Evolutionary conservation across 805 yeast genomes (phyloP).

Genomic region (Myxozyma geophila): DNA sequence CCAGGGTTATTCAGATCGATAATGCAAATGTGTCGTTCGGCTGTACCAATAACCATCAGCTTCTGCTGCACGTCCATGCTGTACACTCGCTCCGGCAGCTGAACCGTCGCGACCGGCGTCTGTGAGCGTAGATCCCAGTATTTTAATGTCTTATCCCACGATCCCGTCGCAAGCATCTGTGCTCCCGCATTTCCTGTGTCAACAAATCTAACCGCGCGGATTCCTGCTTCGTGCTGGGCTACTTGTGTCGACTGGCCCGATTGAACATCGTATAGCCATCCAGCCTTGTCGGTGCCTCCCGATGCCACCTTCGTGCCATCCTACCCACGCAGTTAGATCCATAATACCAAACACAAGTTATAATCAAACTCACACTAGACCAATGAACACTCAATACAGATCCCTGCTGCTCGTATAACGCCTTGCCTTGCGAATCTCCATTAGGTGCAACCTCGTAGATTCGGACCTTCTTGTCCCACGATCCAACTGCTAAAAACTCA

Average conservation of each 20-base stretch:
- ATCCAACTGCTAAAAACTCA: constrained; percentile 76
- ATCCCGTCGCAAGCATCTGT: constrained; percentile 84
- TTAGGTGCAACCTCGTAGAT: constrained; percentile 80
- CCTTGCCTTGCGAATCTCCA: constrained; percentile 85
- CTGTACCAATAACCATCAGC: constrained; percentile 89
- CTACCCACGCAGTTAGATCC: constrained; percentile 19
- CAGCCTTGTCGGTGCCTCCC: constrained; percentile 91
- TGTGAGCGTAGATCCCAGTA: constrained; percentile 91
- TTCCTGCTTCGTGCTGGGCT: constrained; percentile 85
- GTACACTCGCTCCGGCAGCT: constrained; percentile 88
- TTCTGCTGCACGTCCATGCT: constrained; percentile 83
- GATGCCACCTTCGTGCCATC: constrained; percentile 89
- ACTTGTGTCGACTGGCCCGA: constrained; percentile 82
- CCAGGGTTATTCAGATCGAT: constrained; percentile 81
- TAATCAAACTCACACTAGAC: too few relatives aligned
- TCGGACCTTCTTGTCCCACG: constrained; percentile 95
- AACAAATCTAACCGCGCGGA: constrained; percentile 72
- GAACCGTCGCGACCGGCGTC: constrained; percentile 78
- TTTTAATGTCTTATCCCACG: constrained; percentile 93
- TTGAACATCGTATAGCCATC: constrained; percentile 78
- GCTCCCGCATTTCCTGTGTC: constrained; percentile 81
- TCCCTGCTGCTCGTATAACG: constrained; percentile 84
- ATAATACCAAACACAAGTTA: too few relatives aligned
- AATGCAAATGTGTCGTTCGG: constrained; percentile 79
- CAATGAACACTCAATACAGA: constrained; percentile 85